Conservation (phyloP, 2,329 filamentous ascomycete genomes). For the Calonectria naviculata region DNA sequence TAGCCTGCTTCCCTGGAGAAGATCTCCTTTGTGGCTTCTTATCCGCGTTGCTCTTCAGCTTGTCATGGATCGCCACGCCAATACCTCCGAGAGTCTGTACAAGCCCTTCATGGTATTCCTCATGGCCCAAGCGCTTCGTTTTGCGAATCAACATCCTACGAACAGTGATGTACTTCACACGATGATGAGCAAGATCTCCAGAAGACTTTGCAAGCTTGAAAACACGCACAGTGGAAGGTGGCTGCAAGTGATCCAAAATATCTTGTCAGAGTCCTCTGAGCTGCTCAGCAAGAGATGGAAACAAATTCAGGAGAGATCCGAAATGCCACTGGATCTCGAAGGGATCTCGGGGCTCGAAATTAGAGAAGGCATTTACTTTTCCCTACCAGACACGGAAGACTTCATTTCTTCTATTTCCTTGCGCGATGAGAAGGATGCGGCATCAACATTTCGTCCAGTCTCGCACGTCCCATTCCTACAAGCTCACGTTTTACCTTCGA, state of each 20-base stretch:
- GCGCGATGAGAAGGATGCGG: background rate
- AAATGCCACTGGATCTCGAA: constrained; percentile 1
- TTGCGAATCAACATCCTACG: background rate
- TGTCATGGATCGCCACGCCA: constrained; percentile 7
- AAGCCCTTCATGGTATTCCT: constrained; percentile 33
- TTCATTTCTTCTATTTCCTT: constrained; percentile 23
- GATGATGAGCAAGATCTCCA: constrained; percentile 28
- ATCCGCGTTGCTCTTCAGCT: constrained; percentile 63
- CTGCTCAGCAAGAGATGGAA: constrained; percentile 21
- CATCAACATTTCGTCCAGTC: constrained; percentile 16
- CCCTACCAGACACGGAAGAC: constrained; percentile 11
- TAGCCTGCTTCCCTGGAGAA: constrained; percentile 52
- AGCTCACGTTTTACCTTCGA: background rate
- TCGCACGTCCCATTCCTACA: background rate
- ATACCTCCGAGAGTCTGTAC: background rate
- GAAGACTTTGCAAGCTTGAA: constrained; percentile 24
- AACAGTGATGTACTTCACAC: constrained; percentile 21
- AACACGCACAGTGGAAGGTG: background rate
- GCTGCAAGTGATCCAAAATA: constrained; percentile 7
- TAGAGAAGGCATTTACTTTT: constrained; percentile 7
- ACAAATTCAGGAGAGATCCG: background rate
- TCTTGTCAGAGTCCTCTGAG: background rate
- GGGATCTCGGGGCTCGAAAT: background rate
- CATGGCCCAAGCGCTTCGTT: background rate
- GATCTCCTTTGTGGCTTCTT: constrained; percentile 66